Evolutionary conservation across 306 rosid genomes (phyloP).

Genomic region (Quercus cerris): DNA sequence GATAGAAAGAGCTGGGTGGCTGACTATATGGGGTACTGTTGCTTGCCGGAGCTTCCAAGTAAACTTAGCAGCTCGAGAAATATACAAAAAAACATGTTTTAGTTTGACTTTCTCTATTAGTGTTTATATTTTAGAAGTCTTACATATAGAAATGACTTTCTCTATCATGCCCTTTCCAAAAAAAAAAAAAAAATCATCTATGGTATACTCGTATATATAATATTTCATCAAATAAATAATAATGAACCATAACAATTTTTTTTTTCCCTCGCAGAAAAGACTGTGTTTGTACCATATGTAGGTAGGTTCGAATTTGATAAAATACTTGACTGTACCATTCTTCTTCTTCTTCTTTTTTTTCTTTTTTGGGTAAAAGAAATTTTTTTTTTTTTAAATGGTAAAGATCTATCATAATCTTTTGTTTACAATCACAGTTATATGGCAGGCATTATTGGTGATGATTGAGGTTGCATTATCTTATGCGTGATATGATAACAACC

Average conservation of each 20-base stretch:
- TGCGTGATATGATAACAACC: slow-evolving; percentile 24
- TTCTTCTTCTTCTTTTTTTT: not conserved
- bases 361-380: not conserved
- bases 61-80: slow-evolving; percentile 54
- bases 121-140: not conserved
- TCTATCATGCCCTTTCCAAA: not conserved
- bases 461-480: slow-evolving; percentile 29
- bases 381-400: not conserved
- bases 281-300: not conserved
- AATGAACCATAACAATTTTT: not conserved
- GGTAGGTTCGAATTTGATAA: not conserved
- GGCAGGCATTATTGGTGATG: not conserved
- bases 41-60: slow-evolving; percentile 73
- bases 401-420: not conserved
- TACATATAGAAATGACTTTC: not conserved
- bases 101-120: slow-evolving; percentile 46
- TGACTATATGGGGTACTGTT: slow-evolving; percentile 43
- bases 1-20: slow-evolving; percentile 33
- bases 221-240: slow-evolving; percentile 8
- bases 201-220: not conserved
- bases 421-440: not conserved
- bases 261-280: not conserved
- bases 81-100: slow-evolving; percentile 27
- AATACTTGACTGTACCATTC: too few species aligned
- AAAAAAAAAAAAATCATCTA: not conserved